Conservation (phyloP, 768 basidiomycete genomes). For the Boletus rubropictus region DNA sequence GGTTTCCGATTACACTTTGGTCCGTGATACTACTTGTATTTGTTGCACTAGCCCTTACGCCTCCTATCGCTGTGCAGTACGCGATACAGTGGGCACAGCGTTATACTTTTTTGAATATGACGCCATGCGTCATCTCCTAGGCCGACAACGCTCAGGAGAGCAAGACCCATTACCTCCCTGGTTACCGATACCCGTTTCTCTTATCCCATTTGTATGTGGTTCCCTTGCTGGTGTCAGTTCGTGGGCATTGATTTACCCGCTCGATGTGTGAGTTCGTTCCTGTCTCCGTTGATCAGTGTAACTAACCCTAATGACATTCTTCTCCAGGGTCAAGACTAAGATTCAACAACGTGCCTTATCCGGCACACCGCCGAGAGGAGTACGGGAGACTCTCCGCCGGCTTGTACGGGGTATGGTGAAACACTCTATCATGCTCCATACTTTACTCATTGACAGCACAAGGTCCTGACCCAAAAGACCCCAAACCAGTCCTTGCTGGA, state of each 20-base stretch:
- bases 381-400: slow-evolving; percentile 67
- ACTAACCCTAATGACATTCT: slow-evolving; percentile 2
- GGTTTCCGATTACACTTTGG: slow-evolving; percentile 86
- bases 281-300: neutral
- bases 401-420: slow-evolving; percentile 65
- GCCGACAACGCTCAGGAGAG: slow-evolving; percentile 69
- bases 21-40: slow-evolving; percentile 31
- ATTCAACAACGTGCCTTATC: slow-evolving; percentile 90
- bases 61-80: slow-evolving; percentile 43
- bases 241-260: slow-evolving; percentile 89
- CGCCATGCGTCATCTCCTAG: slow-evolving; percentile 80
- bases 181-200: slow-evolving; percentile 72
- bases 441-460: slow-evolving; percentile 2
- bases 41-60: neutral
- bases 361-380: slow-evolving; percentile 65
- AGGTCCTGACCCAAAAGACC: slow-evolving; percentile 77
- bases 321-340: slow-evolving; percentile 80
- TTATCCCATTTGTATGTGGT: slow-evolving; percentile 89
- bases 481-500: slow-evolving; percentile 72
- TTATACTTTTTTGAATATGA: slow-evolving; percentile 95
- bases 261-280: slow-evolving; percentile 70
- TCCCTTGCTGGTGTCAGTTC: slow-evolving; percentile 85
- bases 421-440: neutral
- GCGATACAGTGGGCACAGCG: slow-evolving; percentile 85
- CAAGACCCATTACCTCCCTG: slow-evolving; percentile 79